Base-by-base conservation (phyloP, 2,329 filamentous ascomycete species). In the Aplosporella prunicola region DNA sequence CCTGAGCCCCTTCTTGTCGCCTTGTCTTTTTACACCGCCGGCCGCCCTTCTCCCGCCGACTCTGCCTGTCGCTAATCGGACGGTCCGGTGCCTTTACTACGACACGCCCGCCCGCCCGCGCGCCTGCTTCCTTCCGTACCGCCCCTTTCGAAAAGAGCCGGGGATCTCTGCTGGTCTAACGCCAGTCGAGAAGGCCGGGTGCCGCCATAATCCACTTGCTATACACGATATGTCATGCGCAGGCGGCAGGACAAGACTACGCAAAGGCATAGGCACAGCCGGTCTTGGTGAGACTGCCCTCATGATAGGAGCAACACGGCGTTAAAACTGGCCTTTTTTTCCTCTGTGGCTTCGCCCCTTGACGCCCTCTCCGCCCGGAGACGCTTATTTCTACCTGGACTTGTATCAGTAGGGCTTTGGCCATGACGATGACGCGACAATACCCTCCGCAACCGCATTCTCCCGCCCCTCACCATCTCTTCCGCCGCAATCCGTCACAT, bases 181-280 rank as follows among this genome's bases (percentile, higher is more conserved):
- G 16, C 34, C 39, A 32, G 39, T 41, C 22, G 32, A 32, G 37
- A 29, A 14, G 25, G 31, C 32, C 24, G 31, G 32, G 31, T 32
- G 18, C 38, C 32, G 27, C 13, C 26, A 40, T 23, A 25, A 25
- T 26, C 31, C 29, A 16, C 25, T 20, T 28, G 31, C 32, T 16
- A 29, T 39, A 35, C 51, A 48, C 54, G 58, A 59, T 45, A 61
- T 61, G 58, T 55, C 51, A 55, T 53, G 52, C 45, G 52, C 45
- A 52, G 51, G 47, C 54, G 51, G 50, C 50, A 46, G 48, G 46
- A 52, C 52, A 56, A 52, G 50, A 60, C 51, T 55, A 51, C 57
- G 58, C 56, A 57, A 58, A 61, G 58, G 57, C 57, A 60, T 61
- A 57, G 58, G 58, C 55, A 61, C 56, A 48, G 54, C 51, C 53